These are phyloP conservation scores for Fusarium aywerte DNA, from an alignment of 2,329 filamentous ascomycete genomes.

Conservation along the genomic window DNA sequence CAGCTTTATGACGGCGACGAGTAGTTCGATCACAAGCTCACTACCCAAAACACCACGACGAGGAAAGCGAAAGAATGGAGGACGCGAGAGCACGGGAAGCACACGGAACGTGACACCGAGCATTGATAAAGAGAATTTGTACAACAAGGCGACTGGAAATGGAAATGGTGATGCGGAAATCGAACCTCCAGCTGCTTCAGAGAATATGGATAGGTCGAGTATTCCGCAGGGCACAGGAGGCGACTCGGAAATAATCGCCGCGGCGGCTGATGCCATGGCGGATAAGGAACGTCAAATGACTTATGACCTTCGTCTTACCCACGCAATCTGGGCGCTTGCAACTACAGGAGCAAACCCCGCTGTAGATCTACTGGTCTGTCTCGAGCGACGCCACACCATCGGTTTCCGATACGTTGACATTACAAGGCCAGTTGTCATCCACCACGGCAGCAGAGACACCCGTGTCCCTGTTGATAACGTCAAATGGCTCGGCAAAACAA, in stretches of 20 bases:
- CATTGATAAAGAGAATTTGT: slow-evolving; percentile 63
- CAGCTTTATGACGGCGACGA: slow-evolving; percentile 92
- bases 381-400: slow-evolving; percentile 90
- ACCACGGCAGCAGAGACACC: slow-evolving; percentile 90
- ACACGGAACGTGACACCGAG: slow-evolving; percentile 52
- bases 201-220: slow-evolving; percentile 62
- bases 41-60: slow-evolving; percentile 74
- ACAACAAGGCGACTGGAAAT: slow-evolving; percentile 44
- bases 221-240: slow-evolving; percentile 44
- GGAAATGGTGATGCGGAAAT: slow-evolving; percentile 38
- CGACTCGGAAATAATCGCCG: slow-evolving; percentile 54
- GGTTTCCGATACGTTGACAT: slow-evolving; percentile 98
- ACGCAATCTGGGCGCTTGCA: slow-evolving; percentile 93
- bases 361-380: slow-evolving; percentile 89
- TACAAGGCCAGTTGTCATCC: slow-evolving; percentile 88
- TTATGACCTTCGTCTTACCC: slow-evolving; percentile 88
- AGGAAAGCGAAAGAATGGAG: slow-evolving; percentile 66
- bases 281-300: slow-evolving; percentile 77
- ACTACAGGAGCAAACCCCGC: slow-evolving; percentile 93
- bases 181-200: slow-evolving; percentile 50
- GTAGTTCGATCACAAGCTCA: slow-evolving; percentile 83
- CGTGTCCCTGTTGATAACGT: slow-evolving; percentile 96
- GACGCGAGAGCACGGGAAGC: slow-evolving; percentile 51
- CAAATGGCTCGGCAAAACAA: slow-evolving; percentile 91
- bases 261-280: slow-evolving; percentile 69